Conservation (phyloP, 495 filamentous ascomycete species). For the Lasiosphaeriaceae sp. region DNA sequence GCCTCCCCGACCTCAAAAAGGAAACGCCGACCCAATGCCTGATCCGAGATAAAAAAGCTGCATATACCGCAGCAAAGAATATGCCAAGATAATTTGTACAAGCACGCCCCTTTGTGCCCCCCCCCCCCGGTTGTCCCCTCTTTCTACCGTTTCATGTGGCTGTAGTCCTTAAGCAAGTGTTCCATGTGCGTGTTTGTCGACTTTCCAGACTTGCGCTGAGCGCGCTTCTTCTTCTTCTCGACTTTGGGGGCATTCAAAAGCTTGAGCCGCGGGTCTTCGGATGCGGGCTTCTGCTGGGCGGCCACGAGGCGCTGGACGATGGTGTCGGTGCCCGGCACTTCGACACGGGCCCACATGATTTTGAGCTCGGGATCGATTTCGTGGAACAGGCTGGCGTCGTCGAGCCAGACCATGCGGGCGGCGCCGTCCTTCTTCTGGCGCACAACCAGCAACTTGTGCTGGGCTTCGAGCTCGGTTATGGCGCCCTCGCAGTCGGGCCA, state of each 20-base stretch:
- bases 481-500: slow-evolving; percentile 79
- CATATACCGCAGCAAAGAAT: background rate
- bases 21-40: background rate
- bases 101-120: background rate
- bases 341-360: slow-evolving; percentile 74
- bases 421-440: slow-evolving; percentile 90
- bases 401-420: slow-evolving; percentile 80
- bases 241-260: slow-evolving; percentile 56
- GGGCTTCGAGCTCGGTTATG: slow-evolving; percentile 71
- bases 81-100: background rate
- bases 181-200: slow-evolving; percentile 92
- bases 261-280: slow-evolving; percentile 63
- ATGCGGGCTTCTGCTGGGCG: slow-evolving; percentile 72
- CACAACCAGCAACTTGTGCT: slow-evolving; percentile 76
- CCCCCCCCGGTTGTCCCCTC: too few species aligned
- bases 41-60: background rate
- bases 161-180: slow-evolving; percentile 81
- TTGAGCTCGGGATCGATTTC: slow-evolving; percentile 78
- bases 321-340: slow-evolving; percentile 68
- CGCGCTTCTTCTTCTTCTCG: slow-evolving; percentile 66
- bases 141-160: slow-evolving; percentile 43
- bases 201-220: slow-evolving; percentile 68
- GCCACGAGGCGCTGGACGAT: slow-evolving; percentile 71
- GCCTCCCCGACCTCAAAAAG: too few species aligned
- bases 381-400: slow-evolving; percentile 73